These are phyloP conservation scores for Lentinus brumalis DNA, from an alignment of 768 basidiomycete genomes.

Conservation along the genomic window DNA sequence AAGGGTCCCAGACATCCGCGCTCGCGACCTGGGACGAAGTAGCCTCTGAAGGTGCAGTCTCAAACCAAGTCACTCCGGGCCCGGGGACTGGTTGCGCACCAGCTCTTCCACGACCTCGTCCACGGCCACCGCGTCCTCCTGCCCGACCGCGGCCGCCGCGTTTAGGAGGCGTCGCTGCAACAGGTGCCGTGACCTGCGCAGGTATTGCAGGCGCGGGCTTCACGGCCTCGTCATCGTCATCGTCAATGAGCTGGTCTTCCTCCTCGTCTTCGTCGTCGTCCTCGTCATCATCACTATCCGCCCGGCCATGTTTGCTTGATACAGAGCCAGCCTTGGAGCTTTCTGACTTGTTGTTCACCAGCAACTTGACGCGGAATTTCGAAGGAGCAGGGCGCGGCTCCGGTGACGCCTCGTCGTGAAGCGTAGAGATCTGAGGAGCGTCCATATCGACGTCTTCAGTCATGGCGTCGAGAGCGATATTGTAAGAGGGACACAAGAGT, in stretches of 20 bases:
- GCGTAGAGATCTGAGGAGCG: slow-evolving; percentile 79
- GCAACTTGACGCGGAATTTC: slow-evolving; percentile 52
- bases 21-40: slow-evolving; percentile 11
- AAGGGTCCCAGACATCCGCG: slow-evolving; percentile 19
- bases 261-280: slow-evolving; percentile 70
- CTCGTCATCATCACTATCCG: slow-evolving; percentile 48
- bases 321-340: slow-evolving; percentile 38
- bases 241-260: slow-evolving; percentile 82
- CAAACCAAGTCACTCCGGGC: slow-evolving; percentile 31
- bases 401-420: slow-evolving; percentile 72
- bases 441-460: slow-evolving; percentile 65
- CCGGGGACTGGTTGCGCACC: slow-evolving; percentile 6
- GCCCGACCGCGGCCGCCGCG: slow-evolving; percentile 46
- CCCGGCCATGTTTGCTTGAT: slow-evolving; percentile 24
- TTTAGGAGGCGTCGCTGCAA: slow-evolving; percentile 23
- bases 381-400: slow-evolving; percentile 41
- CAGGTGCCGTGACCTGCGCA: slow-evolving; percentile 10
- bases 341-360: slow-evolving; percentile 47
- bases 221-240: slow-evolving; percentile 49
- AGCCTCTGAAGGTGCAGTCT: slow-evolving; percentile 41
- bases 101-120: slow-evolving; percentile 17
- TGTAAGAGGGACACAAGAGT: background rate
- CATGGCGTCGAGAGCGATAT: slow-evolving; percentile 23
- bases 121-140: slow-evolving; percentile 34
- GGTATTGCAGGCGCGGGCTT: slow-evolving; percentile 27